Evolutionary conservation across 768 basidiomycete species (phyloP).

Genomic region (Cantharellus anzutake): DNA sequence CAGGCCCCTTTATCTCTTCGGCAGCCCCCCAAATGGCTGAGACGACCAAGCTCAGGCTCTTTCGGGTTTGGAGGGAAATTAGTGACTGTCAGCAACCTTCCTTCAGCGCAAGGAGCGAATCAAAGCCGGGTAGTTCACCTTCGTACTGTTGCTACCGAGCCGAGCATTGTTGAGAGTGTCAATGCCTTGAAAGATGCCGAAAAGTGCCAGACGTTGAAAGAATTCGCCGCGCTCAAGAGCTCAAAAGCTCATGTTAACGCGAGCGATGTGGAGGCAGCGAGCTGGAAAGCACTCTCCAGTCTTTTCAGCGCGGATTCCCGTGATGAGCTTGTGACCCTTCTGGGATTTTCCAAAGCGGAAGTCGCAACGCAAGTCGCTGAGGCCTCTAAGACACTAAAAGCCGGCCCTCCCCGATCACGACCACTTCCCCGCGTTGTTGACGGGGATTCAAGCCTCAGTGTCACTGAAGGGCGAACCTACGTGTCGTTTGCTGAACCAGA

Average conservation of each 20-base stretch:
- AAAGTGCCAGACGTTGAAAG: conserved; percentile 30
- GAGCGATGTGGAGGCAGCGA: conserved; percentile 24
- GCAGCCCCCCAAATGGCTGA: conserved; percentile 94
- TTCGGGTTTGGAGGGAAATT: conserved; percentile 91
- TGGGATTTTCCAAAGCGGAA: conserved; percentile 86
- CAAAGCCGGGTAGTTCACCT: conserved; percentile 73
- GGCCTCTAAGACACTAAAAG: conserved; percentile 58
- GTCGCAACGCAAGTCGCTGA: conserved; percentile 61
- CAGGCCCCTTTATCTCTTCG: conserved; percentile 61
- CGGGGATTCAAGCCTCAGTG: conserved; percentile 13
- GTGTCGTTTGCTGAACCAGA: conserved; percentile 77
- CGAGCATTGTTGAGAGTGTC: conserved; percentile 53
- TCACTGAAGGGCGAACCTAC: conserved; percentile 28
- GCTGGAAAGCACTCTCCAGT: conserved; percentile 78
- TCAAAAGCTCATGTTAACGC: conserved; percentile 13
- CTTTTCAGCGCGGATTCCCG: conserved; percentile 79
- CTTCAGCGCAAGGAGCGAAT: conserved; percentile 49
- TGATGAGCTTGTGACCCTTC: conserved; percentile 72
- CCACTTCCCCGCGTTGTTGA: conserved; percentile 10
- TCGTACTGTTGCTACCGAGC: conserved; percentile 59
- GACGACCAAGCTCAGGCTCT: conserved; percentile 56
- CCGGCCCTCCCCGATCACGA: conserved; percentile 18
- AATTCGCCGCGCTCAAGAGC: conserved; percentile 47
- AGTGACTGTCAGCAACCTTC: conserved; percentile 56
- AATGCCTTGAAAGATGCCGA: conserved; percentile 42